Conservation (phyloP, 2,329 filamentous ascomycete species). For the Aspergillus sp. region DNA sequence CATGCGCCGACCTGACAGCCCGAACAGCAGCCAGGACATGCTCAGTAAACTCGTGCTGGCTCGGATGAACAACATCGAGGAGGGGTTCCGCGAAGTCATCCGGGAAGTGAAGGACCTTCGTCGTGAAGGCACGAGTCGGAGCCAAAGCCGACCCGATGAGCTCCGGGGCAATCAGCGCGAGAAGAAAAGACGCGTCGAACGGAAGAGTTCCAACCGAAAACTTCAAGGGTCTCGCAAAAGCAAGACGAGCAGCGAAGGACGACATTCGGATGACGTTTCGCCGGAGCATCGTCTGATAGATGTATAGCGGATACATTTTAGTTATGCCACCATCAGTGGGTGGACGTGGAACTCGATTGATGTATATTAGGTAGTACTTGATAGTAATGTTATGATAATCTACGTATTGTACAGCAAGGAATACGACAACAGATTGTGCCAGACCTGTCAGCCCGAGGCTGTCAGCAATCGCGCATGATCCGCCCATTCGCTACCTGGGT, state of each 20-base stretch:
- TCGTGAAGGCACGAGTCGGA: slow-evolving; percentile 45
- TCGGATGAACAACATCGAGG: slow-evolving; percentile 89
- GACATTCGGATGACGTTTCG: slow-evolving; percentile 7
- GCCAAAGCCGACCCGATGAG: slow-evolving; percentile 28
- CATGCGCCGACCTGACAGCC: slow-evolving; percentile 45
- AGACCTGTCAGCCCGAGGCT: too few relatives aligned
- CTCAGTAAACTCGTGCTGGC: slow-evolving; percentile 78
- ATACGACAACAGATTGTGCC: too few relatives aligned
- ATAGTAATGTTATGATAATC: too few relatives aligned
- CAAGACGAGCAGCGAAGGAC: slow-evolving; percentile 20
- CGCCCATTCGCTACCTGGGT: too few relatives aligned
- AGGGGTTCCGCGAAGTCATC: slow-evolving; percentile 84
- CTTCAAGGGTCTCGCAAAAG: slow-evolving; percentile 16
- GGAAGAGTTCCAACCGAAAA: slow-evolving; percentile 23
- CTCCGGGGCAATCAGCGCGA: slow-evolving; percentile 20
- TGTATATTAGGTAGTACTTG: too few relatives aligned
- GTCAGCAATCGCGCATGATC: too few relatives aligned
- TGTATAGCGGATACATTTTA: slow-evolving; percentile 1
- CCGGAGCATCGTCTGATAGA: slow-evolving; percentile 1
- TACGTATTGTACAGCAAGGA: too few relatives aligned
- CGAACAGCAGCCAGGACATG: slow-evolving; percentile 65
- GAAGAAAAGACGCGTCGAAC: slow-evolving; percentile 27
- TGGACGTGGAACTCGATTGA: too few relatives aligned
- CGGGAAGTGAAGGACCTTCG: slow-evolving; percentile 68
- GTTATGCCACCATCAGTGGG: neutral